Percentiles rank a stretch among this genome's conserved stretches.
These are phyloP conservation scores for Phytophthora citricola DNA, from an alignment of 352 stramenopile genomes.

Conservation along the genomic window DNA sequence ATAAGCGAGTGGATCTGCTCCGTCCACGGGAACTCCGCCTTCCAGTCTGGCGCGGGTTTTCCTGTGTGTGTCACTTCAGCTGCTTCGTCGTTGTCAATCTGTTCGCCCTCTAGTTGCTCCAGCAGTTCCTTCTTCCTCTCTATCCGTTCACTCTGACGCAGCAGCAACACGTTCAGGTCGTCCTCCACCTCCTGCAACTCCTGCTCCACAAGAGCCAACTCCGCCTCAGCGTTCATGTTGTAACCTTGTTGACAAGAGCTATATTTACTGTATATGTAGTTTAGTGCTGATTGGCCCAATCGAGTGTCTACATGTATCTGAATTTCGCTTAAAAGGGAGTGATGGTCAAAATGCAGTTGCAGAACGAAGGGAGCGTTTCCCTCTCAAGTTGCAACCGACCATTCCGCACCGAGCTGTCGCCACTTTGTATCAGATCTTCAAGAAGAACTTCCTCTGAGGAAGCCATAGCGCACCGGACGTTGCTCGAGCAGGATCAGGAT, in stretches of 20 bases:
- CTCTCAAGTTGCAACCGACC: constrained; percentile 33
- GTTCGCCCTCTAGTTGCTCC: constrained; percentile 29
- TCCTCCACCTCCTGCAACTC: constrained; percentile 65
- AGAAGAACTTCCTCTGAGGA: constrained; percentile 2
- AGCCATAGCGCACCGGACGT: constrained; percentile 18
- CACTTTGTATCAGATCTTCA: constrained; percentile 38
- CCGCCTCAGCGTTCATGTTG: constrained; percentile 41
- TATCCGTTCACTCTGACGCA: constrained; percentile 60
- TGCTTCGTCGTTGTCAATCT: not conserved
- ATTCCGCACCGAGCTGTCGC: constrained; percentile 24
- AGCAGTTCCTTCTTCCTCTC: constrained; percentile 56
- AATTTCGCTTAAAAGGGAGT: constrained; percentile 4
- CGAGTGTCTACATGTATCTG: too few species aligned
- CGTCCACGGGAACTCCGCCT: constrained; percentile 51
- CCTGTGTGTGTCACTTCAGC: not conserved
- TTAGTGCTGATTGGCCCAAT: too few species aligned
- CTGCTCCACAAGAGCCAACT: constrained; percentile 60
- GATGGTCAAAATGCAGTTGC: constrained; percentile 22
- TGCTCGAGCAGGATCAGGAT: constrained; percentile 37
- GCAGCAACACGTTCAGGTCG: constrained; percentile 55
- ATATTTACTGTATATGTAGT: too few species aligned
- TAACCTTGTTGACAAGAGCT: too few species aligned
- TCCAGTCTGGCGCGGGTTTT: constrained; percentile 42
- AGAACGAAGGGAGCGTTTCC: constrained; percentile 14
- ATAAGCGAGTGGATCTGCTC: constrained; percentile 41